Conservation (phyloP, 441 rosid genomes). For the Melastoma candidum region DNA sequence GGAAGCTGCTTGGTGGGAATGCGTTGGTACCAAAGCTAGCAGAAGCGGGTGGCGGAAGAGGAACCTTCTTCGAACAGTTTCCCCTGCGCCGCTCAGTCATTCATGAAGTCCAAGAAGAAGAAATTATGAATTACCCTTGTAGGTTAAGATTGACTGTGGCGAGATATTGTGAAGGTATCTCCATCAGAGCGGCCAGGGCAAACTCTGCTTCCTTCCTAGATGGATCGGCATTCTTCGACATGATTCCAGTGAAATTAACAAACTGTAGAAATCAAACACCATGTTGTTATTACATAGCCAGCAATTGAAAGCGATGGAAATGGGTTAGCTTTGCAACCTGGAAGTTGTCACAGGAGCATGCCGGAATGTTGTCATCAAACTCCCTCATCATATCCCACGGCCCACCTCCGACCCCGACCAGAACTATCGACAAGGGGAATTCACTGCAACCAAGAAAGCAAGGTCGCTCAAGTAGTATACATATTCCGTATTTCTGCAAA, state of each 20-base stretch:
- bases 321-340: slow-evolving; percentile 5
- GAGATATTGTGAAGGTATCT: slow-evolving; percentile 18
- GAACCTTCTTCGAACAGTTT: slow-evolving; percentile 2
- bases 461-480: not conserved
- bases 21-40: slow-evolving; percentile 4
- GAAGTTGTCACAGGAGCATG: slow-evolving; percentile 16
- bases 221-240: slow-evolving; percentile 13
- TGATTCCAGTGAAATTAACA: slow-evolving; percentile 16
- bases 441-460: slow-evolving; percentile 5
- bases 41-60: slow-evolving; percentile 14
- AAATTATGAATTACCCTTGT: slow-evolving; percentile 9
- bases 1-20: slow-evolving; percentile 7
- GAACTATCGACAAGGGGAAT: slow-evolving; percentile 13
- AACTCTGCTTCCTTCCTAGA: slow-evolving; percentile 13
- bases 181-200: slow-evolving; percentile 17
- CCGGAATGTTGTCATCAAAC: slow-evolving; percentile 18
- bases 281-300: not conserved
- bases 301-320: not conserved
- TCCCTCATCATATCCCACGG: slow-evolving; percentile 20
- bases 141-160: slow-evolving; percentile 16
- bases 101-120: not conserved
- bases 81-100: not conserved
- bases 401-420: slow-evolving; percentile 20
- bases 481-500: not conserved
- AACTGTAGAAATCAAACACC: slow-evolving; percentile 5